phyloP scores from a whole-genome alignment of 1,284 basidiomycete genomes.

The Ustilago loliicola region DNA sequence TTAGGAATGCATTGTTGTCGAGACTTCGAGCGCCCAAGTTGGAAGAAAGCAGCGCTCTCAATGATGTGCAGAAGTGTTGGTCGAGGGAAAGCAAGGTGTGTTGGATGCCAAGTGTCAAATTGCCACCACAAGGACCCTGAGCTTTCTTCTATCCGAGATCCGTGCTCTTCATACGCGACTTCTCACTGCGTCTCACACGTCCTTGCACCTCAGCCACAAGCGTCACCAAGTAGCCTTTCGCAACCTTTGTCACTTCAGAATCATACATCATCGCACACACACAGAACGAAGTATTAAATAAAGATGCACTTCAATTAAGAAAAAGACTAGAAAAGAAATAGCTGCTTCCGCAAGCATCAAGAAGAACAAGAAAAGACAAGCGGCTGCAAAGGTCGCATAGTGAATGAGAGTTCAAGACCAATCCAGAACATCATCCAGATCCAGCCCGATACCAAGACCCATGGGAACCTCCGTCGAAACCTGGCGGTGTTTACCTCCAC shows the following conservation, averaged over 20 bases:
- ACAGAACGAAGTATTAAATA: not conserved
- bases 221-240: no score
- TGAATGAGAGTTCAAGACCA: constrained; percentile 26
- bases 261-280: not conserved
- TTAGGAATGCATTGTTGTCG: not conserved
- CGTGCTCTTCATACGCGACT: constrained; percentile 8
- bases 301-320: not conserved
- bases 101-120: not conserved
- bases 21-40: not conserved
- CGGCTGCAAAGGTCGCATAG: not conserved
- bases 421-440: constrained; percentile 55
- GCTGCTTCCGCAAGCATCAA: not conserved
- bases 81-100: not conserved
- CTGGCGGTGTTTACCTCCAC: constrained; percentile 37
- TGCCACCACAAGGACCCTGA: constrained; percentile 11
- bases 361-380: constrained; percentile 6
- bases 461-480: constrained; percentile 47
- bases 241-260: not conserved
- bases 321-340: not conserved
- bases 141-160: constrained; percentile 33
- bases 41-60: no score
- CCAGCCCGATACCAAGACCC: constrained; percentile 51
- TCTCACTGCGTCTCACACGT: not conserved
- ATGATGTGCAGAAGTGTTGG: no score
- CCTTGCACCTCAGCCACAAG: not conserved